A percentile compares a stretch with the other conserved stretches of the same genome.
These are phyloP conservation scores for Calonectria ilicicola DNA, from an alignment of 2,329 filamentous ascomycete genomes.

Conservation along the genomic window DNA sequence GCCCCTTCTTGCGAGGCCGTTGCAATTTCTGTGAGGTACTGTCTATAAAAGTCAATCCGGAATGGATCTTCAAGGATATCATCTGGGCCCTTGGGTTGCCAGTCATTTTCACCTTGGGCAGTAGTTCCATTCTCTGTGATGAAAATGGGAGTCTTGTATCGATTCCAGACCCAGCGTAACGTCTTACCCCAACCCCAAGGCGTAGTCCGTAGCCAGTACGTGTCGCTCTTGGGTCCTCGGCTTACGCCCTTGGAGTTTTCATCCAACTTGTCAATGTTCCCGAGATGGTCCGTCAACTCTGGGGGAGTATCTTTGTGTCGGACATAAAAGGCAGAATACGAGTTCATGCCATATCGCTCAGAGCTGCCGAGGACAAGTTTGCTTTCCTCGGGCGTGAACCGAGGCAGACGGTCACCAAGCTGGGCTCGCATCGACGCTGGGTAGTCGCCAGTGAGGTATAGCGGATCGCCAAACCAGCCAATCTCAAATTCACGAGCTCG, in stretches of 20 bases:
- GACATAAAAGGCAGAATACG: conserved; percentile 55
- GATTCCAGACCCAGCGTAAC: conserved; percentile 54
- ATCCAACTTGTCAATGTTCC: conserved; percentile 52
- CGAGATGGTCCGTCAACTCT: conserved; percentile 54
- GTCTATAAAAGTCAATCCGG: conserved; percentile 52
- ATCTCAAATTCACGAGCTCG: conserved; percentile 56
- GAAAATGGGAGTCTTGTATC: conserved; percentile 55
- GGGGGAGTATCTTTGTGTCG: conserved; percentile 49
- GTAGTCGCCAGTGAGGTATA: conserved; percentile 53
- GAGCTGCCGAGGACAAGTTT: conserved; percentile 52
- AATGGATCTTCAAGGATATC: conserved; percentile 53
- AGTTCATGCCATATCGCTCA: conserved; percentile 57
- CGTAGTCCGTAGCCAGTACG: conserved; percentile 53
- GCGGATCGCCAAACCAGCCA: conserved; percentile 55
- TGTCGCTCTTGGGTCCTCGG: conserved; percentile 52
- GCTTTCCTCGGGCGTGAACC: conserved; percentile 54
- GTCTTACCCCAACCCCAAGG: conserved; percentile 53
- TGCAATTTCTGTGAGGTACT: conserved; percentile 52
- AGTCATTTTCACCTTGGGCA: conserved; percentile 52
- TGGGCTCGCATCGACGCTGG: conserved; percentile 54
- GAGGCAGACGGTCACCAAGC: conserved; percentile 51
- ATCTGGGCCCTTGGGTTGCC: conserved; percentile 42
- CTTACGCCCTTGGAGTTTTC: conserved; percentile 48
- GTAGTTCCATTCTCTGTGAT: conserved; percentile 58
- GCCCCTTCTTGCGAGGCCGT: conserved; percentile 52